Conservation (phyloP, 2,329 filamentous ascomycete species). For the Blastomyces silverae region DNA sequence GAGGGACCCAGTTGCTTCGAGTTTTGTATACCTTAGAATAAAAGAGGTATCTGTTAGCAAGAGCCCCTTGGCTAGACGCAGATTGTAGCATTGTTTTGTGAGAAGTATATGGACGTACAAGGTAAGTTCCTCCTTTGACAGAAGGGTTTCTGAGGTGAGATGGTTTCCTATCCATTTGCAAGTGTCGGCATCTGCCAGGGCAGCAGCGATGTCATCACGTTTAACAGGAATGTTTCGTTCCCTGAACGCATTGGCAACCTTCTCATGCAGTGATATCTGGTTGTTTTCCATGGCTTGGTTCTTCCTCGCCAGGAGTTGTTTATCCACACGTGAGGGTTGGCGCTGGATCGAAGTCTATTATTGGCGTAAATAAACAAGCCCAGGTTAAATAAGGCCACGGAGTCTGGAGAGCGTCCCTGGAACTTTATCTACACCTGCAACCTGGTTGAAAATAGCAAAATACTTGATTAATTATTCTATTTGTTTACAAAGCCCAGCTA, state of each 20-base stretch:
- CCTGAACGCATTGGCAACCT: constrained; percentile 27
- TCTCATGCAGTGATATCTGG: constrained; percentile 19
- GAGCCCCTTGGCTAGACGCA: background rate
- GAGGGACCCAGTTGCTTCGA: constrained; percentile 31
- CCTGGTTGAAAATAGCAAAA: background rate
- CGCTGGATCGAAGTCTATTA: background rate
- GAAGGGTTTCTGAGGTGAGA: constrained; percentile 31
- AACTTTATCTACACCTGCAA: background rate
- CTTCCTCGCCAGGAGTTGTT: constrained; percentile 10
- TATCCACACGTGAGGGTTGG: constrained; percentile 2
- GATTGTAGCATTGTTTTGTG: background rate
- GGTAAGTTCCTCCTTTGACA: constrained; percentile 37
- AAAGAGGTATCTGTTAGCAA: constrained; percentile 1
- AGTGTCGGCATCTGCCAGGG: constrained; percentile 26
- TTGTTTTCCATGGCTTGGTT: constrained; percentile 11
- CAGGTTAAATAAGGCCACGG: background rate
- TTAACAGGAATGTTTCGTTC: constrained; percentile 29
- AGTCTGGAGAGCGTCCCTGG: background rate
- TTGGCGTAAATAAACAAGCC: background rate
- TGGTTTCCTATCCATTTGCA: constrained; percentile 32
- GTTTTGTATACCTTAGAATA: constrained; percentile 29
- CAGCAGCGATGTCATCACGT: constrained; percentile 27
- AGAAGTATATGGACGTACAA: constrained; percentile 27
- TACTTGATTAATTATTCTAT: background rate
- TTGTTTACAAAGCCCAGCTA: background rate